These are phyloP conservation scores for Salvia rosmarinus DNA, from an alignment of 257 asterid genomes.

Conservation along the genomic window DNA sequence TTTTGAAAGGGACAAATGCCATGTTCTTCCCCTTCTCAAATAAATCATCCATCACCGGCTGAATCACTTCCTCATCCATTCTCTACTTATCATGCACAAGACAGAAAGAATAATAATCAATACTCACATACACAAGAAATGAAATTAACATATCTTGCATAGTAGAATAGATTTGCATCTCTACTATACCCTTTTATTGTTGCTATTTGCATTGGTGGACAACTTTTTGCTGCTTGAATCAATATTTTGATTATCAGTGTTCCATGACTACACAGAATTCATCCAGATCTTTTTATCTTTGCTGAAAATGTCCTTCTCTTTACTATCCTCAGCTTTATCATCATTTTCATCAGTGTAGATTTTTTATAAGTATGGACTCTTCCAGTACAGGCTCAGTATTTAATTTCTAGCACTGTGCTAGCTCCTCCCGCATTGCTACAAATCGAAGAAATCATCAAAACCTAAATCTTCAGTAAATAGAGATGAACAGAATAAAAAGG, in stretches of 20 bases:
- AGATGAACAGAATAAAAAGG: not conserved
- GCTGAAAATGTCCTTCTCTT: constrained; percentile 42
- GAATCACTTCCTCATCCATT: constrained; percentile 47
- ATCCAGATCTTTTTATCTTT: constrained; percentile 57
- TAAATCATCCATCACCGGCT: constrained; percentile 38
- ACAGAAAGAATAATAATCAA: constrained; percentile 27
- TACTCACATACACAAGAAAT: constrained; percentile 14
- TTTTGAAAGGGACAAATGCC: constrained; percentile 54
- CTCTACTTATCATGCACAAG: constrained; percentile 34
- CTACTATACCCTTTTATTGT: constrained; percentile 50
- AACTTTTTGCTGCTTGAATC: constrained; percentile 24
- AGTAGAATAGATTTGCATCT: not conserved
- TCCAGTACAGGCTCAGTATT: constrained; percentile 64
- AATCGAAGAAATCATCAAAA: constrained; percentile 31
- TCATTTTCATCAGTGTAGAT: constrained; percentile 39
- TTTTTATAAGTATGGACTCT: constrained; percentile 72
- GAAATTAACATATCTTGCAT: not conserved
- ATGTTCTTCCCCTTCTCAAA: constrained; percentile 46
- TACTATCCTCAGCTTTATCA: constrained; percentile 33
- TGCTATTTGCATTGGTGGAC: constrained; percentile 18
- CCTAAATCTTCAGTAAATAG: constrained; percentile 18
- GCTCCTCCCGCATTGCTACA: constrained; percentile 44
- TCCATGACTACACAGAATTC: constrained; percentile 87
- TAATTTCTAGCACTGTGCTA: constrained; percentile 34
- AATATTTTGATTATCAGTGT: constrained; percentile 34